These are phyloP conservation scores for Ceratobasidium sp. DNA, from an alignment of 1,284 basidiomycete species.

Conservation along the genomic window DNA sequence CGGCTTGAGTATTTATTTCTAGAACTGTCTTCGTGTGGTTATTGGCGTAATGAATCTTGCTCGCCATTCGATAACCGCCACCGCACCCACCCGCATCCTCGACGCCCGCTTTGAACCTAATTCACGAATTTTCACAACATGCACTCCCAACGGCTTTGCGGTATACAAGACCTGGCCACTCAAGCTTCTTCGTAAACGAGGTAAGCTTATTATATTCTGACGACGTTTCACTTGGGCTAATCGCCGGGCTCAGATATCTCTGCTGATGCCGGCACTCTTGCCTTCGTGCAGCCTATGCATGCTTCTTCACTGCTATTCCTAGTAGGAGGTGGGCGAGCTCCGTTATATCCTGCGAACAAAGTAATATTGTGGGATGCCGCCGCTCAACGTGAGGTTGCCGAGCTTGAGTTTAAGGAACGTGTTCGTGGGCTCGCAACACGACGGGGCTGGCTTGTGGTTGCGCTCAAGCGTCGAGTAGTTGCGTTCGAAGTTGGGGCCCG, in stretches of 20 bases:
- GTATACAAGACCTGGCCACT: conserved; percentile 87
- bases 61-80: conserved; percentile 85
- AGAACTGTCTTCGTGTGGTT: neutral
- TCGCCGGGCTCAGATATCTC: conserved; percentile 32
- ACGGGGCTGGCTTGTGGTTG: conserved; percentile 85
- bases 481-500: conserved; percentile 78
- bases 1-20: conserved; percentile 13
- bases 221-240: neutral
- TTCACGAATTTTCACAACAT: conserved; percentile 83
- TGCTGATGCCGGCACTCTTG: conserved; percentile 71
- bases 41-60: conserved; percentile 82
- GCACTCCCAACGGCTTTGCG: conserved; percentile 87
- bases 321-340: conserved; percentile 88
- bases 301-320: conserved; percentile 89
- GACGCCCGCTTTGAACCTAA: conserved; percentile 83
- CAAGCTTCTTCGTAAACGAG: conserved; percentile 80
- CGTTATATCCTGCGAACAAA: conserved; percentile 95
- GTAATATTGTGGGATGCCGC: conserved; percentile 91
- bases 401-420: conserved; percentile 91
- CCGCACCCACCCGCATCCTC: conserved; percentile 79
- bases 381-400: conserved; percentile 79
- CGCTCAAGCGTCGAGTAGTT: conserved; percentile 81
- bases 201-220: conserved; percentile 62
- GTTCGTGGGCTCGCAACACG: conserved; percentile 86
- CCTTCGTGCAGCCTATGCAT: conserved; percentile 82